phyloP scores from a whole-genome alignment of 2,329 filamentous ascomycete species.

The Malbranchea cinnamomea region DNA sequence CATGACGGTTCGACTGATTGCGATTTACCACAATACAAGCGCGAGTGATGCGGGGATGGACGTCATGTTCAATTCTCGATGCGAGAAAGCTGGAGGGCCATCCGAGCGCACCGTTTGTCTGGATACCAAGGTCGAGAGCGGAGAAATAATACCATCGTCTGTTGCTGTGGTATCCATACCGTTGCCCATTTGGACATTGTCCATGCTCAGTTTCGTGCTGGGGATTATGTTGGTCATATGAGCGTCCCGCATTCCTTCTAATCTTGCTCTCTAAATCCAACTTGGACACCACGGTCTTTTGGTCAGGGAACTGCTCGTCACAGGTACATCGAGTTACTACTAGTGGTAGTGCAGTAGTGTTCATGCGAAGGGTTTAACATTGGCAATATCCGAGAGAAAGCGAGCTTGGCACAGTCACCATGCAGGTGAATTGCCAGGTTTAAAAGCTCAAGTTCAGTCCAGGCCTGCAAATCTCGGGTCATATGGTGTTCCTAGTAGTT shows the following conservation, averaged over 20 bases:
- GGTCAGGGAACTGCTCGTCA: too few species aligned
- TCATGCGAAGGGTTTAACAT: too few species aligned
- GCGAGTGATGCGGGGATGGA: constrained; percentile 10
- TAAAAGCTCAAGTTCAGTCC: too few species aligned
- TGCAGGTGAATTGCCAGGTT: too few species aligned
- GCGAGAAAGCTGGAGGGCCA: constrained; percentile 13
- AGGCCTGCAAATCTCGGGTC: too few species aligned
- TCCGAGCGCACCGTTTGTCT: constrained; percentile 12
- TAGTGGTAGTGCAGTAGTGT: too few species aligned
- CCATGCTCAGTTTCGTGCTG: constrained; percentile 7
- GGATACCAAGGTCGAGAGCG: constrained; percentile 8
- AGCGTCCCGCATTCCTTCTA: not conserved
- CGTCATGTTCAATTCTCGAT: constrained; percentile 8
- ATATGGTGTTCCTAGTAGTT: too few species aligned
- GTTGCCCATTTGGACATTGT: constrained; percentile 8
- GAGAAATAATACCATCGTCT: constrained; percentile 8
- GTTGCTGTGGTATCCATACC: constrained; percentile 6
- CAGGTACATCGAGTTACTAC: too few species aligned
- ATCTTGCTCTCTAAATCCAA: not conserved
- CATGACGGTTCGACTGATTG: constrained; percentile 13
- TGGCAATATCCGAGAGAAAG: too few species aligned
- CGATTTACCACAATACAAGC: constrained; percentile 16
- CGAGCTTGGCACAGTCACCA: too few species aligned
- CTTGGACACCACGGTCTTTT: too few species aligned
- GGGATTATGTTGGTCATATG: constrained; percentile 4